Evolutionary conservation across 495 filamentous ascomycete genomes (phyloP), one percentile per base, ranked within the genome.

Genomic region (Podospora sp.): DNA sequence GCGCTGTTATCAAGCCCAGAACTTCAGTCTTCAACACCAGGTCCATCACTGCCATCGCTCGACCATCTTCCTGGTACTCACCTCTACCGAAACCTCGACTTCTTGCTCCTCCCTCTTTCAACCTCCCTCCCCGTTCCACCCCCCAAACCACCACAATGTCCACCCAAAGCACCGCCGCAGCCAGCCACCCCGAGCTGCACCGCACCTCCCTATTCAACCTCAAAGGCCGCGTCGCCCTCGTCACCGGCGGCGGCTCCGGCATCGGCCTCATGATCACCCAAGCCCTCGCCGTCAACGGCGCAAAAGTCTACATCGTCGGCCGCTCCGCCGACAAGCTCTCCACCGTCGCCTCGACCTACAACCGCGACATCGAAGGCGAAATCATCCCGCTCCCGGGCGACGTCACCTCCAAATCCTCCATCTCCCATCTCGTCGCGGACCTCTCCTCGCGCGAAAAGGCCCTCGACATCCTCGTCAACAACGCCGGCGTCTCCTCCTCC

Each of bases 261-360:
- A 86, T 90, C 65, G 87, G 88, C 22, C 84, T 90, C 51, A 93
- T 94, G 91, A 91, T 91, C 67, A 89, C 91, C 0, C 88, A 93
- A 71, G 89, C 91, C 2, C 90, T 90, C 68, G 89, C 92, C 0
- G 80, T 85, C 26, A 94, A 93, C 75, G 91, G 92, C 49, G 91
- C 92, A 20, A 92, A 87, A 49, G 91, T 94, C 33, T 94, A 94
- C 77, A 93, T 95, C 66, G 90, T 89, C 8, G 92, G 90, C 4
- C 89, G 91, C 52, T 89, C 90, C 72, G 81, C 64, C 2, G 67
- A 71, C 53, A 75, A 76, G 67, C 73, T 78, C 22, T 66, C 74
- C 29, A 65, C 24, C 16, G 76, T 75, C 7, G 76, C 73, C 14
- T 21, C 65, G 14, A 70, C 71, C 14, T 79, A 83, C 68, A 77